phyloP scores from a whole-genome alignment of 2,329 filamentous ascomycete genomes.

The Verticillium tricorpus region DNA sequence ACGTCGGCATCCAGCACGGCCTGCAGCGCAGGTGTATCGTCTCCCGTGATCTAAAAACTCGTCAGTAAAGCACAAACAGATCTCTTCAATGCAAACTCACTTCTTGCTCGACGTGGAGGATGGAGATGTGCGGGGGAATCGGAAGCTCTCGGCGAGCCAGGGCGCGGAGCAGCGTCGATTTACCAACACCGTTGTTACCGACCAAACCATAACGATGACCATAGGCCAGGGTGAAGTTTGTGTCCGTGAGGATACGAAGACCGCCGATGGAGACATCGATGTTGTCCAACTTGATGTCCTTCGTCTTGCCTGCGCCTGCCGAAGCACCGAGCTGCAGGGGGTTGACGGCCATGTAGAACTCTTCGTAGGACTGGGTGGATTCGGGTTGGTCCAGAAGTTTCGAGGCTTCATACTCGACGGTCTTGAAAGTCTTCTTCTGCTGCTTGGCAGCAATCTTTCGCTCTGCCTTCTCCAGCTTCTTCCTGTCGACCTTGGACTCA shows the following conservation, averaged over 20 bases:
- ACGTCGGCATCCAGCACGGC: slow-evolving; percentile 96
- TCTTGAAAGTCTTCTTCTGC: slow-evolving; percentile 98
- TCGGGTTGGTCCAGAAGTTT: slow-evolving; percentile 79
- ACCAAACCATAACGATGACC: slow-evolving; percentile 94
- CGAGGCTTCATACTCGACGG: slow-evolving; percentile 95
- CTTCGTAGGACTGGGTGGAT: slow-evolving; percentile 87
- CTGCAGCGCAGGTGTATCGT: slow-evolving; percentile 91
- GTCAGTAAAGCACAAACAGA: background rate
- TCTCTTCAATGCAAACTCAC: slow-evolving; percentile 37
- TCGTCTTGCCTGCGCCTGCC: slow-evolving; percentile 77
- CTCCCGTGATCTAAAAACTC: slow-evolving; percentile 69
- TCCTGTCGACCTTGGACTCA: slow-evolving; percentile 94
- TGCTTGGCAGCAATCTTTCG: slow-evolving; percentile 97
- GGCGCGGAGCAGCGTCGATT: slow-evolving; percentile 89
- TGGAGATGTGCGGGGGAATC: slow-evolving; percentile 95
- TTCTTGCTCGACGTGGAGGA: slow-evolving; percentile 98
- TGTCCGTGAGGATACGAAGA: slow-evolving; percentile 84
- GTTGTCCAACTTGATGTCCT: slow-evolving; percentile 97
- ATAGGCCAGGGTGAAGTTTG: slow-evolving; percentile 83
- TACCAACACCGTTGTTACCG: slow-evolving; percentile 98
- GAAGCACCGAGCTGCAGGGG: slow-evolving; percentile 78
- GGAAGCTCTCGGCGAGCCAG: slow-evolving; percentile 89
- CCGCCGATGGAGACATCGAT: slow-evolving; percentile 93
- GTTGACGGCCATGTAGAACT: slow-evolving; percentile 99
- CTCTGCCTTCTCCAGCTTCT: slow-evolving; percentile 99